A percentile compares a stretch with the other conserved stretches of the same genome.
These are phyloP conservation scores for Wallacemonas rigidus DNA, from an alignment of 208 protist species.

Conservation along the genomic window DNA sequence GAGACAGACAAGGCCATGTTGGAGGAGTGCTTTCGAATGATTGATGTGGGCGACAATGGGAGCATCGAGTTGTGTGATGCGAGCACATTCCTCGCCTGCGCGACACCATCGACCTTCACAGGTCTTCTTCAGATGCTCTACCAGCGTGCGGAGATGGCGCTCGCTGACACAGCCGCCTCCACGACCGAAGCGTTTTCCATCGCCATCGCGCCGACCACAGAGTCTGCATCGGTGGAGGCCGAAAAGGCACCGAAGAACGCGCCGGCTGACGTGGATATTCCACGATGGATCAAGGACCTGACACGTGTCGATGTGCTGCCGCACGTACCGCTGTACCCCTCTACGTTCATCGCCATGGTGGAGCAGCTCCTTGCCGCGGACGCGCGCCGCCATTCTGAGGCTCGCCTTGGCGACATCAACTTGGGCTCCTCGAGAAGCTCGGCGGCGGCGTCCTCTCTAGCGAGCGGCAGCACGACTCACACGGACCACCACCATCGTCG, in stretches of 20 bases:
- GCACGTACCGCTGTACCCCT: conserved; percentile 4
- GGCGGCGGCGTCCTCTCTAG: background rate
- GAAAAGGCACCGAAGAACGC: background rate
- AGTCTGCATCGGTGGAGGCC: background rate
- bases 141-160: conserved; percentile 2
- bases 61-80: conserved; percentile 35
- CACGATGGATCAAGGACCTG: conserved; percentile 3
- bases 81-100: conserved; percentile 33
- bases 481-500: background rate
- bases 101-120: conserved; percentile 21
- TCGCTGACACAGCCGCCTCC: background rate
- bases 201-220: background rate
- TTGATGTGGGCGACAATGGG: conserved; percentile 37
- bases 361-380: conserved; percentile 11
- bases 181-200: background rate
- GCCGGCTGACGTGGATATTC: conserved; percentile 1
- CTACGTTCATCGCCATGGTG: conserved; percentile 15
- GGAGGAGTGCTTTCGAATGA: conserved; percentile 56
- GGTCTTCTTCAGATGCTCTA: conserved; percentile 16
- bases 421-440: background rate
- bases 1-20: conserved; percentile 33
- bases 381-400: background rate
- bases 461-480: background rate
- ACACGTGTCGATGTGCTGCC: conserved; percentile 9
- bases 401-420: background rate